Conservation (phyloP, 1,284 basidiomycete species). For the Grifola frondosa region DNA sequence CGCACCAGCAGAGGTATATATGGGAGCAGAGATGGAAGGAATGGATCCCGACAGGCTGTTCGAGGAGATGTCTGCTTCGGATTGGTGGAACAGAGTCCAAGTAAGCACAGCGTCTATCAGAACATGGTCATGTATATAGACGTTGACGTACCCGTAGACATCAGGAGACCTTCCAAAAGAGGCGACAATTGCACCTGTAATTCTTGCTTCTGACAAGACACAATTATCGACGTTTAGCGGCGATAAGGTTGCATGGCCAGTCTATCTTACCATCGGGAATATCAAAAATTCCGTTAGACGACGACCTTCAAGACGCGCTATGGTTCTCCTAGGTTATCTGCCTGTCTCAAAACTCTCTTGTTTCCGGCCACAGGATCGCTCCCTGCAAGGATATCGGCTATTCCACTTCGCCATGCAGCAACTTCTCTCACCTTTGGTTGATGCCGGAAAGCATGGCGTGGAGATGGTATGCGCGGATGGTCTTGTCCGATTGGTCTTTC, state of each 20-base stretch:
- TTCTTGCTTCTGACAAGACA: slow-evolving; percentile 6
- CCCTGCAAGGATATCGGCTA: slow-evolving; percentile 8
- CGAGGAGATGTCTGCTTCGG: slow-evolving; percentile 1
- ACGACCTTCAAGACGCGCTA: slow-evolving; percentile 9
- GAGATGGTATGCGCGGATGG: slow-evolving; percentile 24
- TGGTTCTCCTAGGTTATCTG: slow-evolving; percentile 22
- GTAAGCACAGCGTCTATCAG: no score
- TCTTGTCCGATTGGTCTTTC: slow-evolving; percentile 8
- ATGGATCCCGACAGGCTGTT: background rate
- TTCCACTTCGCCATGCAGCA: slow-evolving; percentile 29
- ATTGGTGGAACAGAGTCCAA: slow-evolving; percentile 2
- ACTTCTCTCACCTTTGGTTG: slow-evolving; percentile 16
- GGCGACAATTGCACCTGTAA: slow-evolving; percentile 6
- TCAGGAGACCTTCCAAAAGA: background rate
- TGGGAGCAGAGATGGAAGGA: no score
- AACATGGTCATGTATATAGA: no score
- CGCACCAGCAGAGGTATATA: slow-evolving; percentile 17
- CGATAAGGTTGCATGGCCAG: slow-evolving; percentile 16
- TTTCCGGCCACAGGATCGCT: slow-evolving; percentile 1
- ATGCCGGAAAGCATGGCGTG: slow-evolving; percentile 21
- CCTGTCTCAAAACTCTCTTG: slow-evolving; percentile 17
- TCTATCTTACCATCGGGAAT: slow-evolving; percentile 27
- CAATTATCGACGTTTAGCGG: slow-evolving; percentile 8
- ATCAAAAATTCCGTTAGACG: slow-evolving; percentile 16
- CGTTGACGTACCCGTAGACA: no score